Evolutionary conservation across 768 basidiomycete genomes (phyloP), one percentile per base, ranked within the genome.

Genomic region (Saitozyma podzolica): DNA sequence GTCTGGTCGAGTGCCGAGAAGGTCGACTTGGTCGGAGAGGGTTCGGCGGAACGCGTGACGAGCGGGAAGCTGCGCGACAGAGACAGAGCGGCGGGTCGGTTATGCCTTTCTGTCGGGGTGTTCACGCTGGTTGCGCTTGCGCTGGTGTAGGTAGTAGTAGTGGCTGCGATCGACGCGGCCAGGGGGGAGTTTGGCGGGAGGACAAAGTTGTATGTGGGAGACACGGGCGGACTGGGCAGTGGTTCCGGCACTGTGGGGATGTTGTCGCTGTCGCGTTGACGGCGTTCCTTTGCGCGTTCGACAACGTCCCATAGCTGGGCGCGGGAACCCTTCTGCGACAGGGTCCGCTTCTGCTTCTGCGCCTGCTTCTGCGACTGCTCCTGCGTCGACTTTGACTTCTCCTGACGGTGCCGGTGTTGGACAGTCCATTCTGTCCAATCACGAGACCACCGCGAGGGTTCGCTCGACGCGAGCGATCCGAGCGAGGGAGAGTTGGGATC

Each of bases 401-500:
- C 45, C 45, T 47, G 11, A 47, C 45, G 45, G 13, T 47, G 13
- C n/a, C 6, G 11, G 45, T 17, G 13, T 47, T 17, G n/a, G 45
- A 52, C 16, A 2, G 17, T 52, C 51, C 13, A 52, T 52, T 52
- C 16, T 13, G 13, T 14, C 51, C 45, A 47, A 47, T 29, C 29
- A 29, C 29, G 29, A 29, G 29, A 29, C 29, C 29, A 29, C 29
- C 29, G 29, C 29, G 45, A 13, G 45, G 45, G 45, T 6, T 17
- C 13, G 45, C 13, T 47, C 45, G 11, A 13, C 45, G 13, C 45
- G 11, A 47, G n/a, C 1, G 59, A 17, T 9, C 37, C 37, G 41
- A 74, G 66, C 8, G 66, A 65, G 42, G 74, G 74, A 7, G 71
- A 73, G 58, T 73, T 73, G 47, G 74, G 74, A 52, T 75, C 72